Conservation (phyloP, 169 alveolate species). For the Perkinsus olseni region DNA sequence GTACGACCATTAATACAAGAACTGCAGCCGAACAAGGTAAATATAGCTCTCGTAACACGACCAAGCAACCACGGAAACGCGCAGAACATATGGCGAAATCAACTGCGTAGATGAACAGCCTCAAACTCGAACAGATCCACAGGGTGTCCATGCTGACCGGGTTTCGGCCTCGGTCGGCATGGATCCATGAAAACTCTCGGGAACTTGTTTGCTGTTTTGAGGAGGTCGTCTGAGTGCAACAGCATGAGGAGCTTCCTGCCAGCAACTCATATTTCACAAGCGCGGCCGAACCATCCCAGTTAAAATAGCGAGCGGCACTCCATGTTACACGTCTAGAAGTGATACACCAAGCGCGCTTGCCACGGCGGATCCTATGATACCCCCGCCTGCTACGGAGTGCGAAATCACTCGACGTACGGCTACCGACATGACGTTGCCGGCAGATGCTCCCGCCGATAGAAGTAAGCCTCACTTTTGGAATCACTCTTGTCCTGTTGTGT, state of each 20-base stretch:
- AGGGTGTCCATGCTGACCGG: neutral
- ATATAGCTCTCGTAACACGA: neutral
- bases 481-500: neutral
- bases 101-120: neutral
- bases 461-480: neutral
- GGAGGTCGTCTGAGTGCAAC: neutral
- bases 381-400: neutral
- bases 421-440: neutral
- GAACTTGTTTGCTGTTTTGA: neutral
- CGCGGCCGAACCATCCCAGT: too few relatives aligned
- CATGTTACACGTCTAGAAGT: too few relatives aligned
- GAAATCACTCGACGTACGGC: neutral
- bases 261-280: too few relatives aligned
- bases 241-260: too few relatives aligned
- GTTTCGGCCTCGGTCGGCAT: neutral
- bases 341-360: too few relatives aligned
- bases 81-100: neutral
- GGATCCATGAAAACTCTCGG: neutral
- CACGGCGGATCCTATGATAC: too few relatives aligned
- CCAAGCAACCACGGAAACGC: neutral
- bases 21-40: too few relatives aligned
- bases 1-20: too few relatives aligned
- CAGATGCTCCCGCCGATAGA: too few relatives aligned
- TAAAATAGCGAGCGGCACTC: too few relatives aligned
- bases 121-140: neutral